Evolutionary conservation across 2,329 filamentous ascomycete genomes (phyloP).

Genomic region (Sporothrix phasma): DNA sequence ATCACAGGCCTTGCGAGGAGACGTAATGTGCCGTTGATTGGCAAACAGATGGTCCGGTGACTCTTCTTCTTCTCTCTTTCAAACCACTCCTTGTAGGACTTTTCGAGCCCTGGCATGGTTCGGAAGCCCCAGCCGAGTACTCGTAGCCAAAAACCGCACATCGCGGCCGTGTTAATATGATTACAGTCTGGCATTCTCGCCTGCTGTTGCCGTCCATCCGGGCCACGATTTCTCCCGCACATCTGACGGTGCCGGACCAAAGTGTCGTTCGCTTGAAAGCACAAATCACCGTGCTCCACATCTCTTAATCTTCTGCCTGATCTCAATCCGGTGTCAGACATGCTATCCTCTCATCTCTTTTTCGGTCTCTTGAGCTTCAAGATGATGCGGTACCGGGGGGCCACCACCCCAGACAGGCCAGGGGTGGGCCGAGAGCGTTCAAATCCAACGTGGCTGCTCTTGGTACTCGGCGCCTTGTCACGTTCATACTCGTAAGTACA

Average conservation of each 20-base stretch:
- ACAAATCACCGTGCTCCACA: conserved; percentile 1
- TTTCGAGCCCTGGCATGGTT: too few relatives aligned
- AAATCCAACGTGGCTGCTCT: background rate
- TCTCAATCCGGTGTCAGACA: background rate
- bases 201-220: background rate
- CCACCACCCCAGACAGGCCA: conserved; percentile 4
- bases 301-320: background rate
- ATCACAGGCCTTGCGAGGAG: background rate
- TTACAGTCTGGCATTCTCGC: too few relatives aligned
- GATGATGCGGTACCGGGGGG: background rate
- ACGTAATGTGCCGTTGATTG: background rate
- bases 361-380: background rate
- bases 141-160: background rate
- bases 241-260: background rate
- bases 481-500: background rate
- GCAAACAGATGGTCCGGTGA: background rate
- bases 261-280: background rate
- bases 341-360: too few relatives aligned
- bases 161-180: too few relatives aligned
- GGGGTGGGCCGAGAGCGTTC: background rate
- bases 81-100: too few relatives aligned
- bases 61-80: background rate
- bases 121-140: too few relatives aligned
- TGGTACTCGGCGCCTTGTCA: background rate
- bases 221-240: background rate